These are phyloP conservation scores for Hanseniaspora lachancei DNA, from an alignment of 805 yeast genomes.

Conservation along the genomic window DNA sequence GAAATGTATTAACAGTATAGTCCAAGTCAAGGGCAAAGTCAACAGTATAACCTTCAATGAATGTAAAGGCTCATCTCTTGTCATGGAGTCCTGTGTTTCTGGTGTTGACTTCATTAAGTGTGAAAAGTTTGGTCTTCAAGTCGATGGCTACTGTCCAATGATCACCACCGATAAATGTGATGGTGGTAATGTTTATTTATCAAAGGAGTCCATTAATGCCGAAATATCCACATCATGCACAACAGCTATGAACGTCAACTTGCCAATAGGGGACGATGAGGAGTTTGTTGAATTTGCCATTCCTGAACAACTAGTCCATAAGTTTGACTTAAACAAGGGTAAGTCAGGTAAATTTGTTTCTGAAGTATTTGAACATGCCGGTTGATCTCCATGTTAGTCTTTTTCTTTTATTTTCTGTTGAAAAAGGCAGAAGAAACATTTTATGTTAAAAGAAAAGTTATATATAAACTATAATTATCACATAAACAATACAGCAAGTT, in stretches of 20 bases:
- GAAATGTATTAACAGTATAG: conserved; percentile 55
- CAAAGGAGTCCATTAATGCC: conserved; percentile 54
- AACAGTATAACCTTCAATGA: conserved; percentile 74
- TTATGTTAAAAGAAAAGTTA: background rate
- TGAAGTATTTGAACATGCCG: conserved; percentile 71
- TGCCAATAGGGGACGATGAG: conserved; percentile 55
- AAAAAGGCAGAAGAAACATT: no score
- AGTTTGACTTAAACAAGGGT: conserved; percentile 25
- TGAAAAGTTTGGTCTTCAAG: conserved; percentile 68
- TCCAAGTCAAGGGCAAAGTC: conserved; percentile 81
- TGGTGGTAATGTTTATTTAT: conserved; percentile 68
- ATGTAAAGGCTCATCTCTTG: conserved; percentile 58
- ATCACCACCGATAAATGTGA: conserved; percentile 81
- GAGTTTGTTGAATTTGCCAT: conserved; percentile 71
- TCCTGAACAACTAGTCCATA: conserved; percentile 85
- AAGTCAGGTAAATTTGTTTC: conserved; percentile 49
- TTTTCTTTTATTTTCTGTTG: no score
- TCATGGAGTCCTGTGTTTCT: conserved; percentile 72
- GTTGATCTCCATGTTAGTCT: conserved; percentile 27
- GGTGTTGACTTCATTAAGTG: conserved; percentile 82
- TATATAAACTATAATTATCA: background rate
- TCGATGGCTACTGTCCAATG: conserved; percentile 68
- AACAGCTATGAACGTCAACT: conserved; percentile 72
- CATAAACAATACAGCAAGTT: no score
- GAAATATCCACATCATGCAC: conserved; percentile 77